Conservation (phyloP, 176 grass and related monocot genomes). For the Tillandsia fasciculata region DNA sequence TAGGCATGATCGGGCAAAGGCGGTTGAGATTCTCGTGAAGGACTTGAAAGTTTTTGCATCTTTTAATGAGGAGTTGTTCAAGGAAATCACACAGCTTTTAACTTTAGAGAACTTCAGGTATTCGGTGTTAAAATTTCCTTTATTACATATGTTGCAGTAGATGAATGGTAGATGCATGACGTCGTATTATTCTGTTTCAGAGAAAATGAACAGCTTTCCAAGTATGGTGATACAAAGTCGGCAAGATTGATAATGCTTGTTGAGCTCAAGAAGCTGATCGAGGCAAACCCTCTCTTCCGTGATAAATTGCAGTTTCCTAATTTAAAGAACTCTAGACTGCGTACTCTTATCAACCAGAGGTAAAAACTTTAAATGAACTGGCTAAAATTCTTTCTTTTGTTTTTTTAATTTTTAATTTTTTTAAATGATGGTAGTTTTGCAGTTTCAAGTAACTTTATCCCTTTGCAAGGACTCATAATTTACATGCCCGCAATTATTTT, state of each 20-base stretch:
- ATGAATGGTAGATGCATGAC: constrained; percentile 14
- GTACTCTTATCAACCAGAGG: constrained; percentile 98
- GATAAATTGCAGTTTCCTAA: constrained; percentile 97
- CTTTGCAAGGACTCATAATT: no score
- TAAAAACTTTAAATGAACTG: constrained; percentile 12
- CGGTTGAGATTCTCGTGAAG: constrained; percentile 96
- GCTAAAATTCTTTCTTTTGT: neutral
- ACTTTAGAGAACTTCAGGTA: constrained; percentile 98
- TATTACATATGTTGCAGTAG: neutral
- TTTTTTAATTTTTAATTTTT: neutral
- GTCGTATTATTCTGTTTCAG: constrained; percentile 31
- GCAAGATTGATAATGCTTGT: constrained; percentile 95
- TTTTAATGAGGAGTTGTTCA: constrained; percentile 92
- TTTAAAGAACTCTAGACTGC: constrained; percentile 86
- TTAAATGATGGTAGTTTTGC: neutral
- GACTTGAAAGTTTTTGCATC: constrained; percentile 97
- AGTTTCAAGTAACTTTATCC: neutral
- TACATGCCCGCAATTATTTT: no score
- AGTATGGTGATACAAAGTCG: constrained; percentile 99
- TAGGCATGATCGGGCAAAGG: constrained; percentile 94
- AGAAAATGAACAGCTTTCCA: constrained; percentile 97
- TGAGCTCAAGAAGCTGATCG: constrained; percentile 93
- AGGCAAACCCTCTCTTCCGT: constrained; percentile 93
- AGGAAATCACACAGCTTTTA: constrained; percentile 95
- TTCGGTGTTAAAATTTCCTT: neutral